Conservation (phyloP, 2,329 filamentous ascomycete genomes). For the Grosmannia clavigera region DNA sequence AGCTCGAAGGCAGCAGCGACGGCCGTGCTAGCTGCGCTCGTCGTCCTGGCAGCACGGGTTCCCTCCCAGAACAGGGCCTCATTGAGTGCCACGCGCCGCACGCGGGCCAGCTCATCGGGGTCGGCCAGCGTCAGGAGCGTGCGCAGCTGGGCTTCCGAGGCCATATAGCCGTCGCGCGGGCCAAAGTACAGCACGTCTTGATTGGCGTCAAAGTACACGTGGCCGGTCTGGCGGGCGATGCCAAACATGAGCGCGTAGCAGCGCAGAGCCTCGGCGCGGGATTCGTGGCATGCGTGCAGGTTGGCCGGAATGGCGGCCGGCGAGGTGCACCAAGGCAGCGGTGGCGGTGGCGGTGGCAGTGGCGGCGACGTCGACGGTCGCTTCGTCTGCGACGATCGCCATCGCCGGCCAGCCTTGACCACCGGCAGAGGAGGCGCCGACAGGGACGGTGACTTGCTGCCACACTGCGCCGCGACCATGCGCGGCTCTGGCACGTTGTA, state of each 20-base stretch:
- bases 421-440: slow-evolving; percentile 1
- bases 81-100: slow-evolving; percentile 32
- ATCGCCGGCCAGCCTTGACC: too few species aligned
- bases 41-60: background rate
- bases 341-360: background rate
- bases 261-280: slow-evolving; percentile 30
- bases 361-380: background rate
- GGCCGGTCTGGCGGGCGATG: slow-evolving; percentile 26
- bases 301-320: slow-evolving; percentile 28
- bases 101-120: slow-evolving; percentile 25
- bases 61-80: slow-evolving; percentile 25
- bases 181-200: slow-evolving; percentile 37
- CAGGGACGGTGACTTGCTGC: background rate
- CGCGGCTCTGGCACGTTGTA: slow-evolving; percentile 29
- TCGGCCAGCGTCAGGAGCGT: slow-evolving; percentile 30
- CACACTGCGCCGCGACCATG: slow-evolving; percentile 29
- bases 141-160: slow-evolving; percentile 30
- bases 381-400: slow-evolving; percentile 1
- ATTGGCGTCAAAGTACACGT: slow-evolving; percentile 28
- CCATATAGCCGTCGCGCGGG: slow-evolving; percentile 30
- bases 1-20: background rate
- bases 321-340: slow-evolving; percentile 20
- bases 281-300: slow-evolving; percentile 34
- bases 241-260: slow-evolving; percentile 29
- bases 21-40: background rate